Base-by-base conservation (phyloP, 2,329 filamentous ascomycete species). In the Colletotrichum musicola region DNA sequence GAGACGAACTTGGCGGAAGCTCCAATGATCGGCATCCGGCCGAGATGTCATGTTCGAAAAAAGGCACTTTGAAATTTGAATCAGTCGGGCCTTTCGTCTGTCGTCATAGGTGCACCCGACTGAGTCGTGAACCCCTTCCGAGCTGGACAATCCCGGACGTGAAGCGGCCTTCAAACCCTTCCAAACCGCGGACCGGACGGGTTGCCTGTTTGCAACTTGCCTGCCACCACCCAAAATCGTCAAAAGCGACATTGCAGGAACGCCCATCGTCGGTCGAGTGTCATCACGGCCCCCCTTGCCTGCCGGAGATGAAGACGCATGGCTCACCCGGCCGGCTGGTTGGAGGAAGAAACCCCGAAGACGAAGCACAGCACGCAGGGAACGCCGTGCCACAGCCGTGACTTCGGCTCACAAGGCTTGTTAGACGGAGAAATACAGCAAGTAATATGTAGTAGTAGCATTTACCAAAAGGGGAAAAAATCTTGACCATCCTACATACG, bases 121-220 rank as follows among this genome's bases (percentile, higher is more conserved):
- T 68, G 65, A 68, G 46, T 68, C 65, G 65, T 56, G 22, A 59
- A 60, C 62, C 18, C 40, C 18, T 55, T 65, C 61, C 49, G 49
- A 47, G 42, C 35, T 60, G 62, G 49, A 55, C 55, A 35, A 68
- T 65, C 65, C 65, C 55, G 62, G 65, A 55, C 54, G 55, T 65
- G 65, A 65, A 49, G 62, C 65, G 55, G 44, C 54, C 65, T 68
- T 65, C 65, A 65, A 68, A 65, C 62, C 65, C 54, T 55, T 68
- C 60, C 65, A 65, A 68, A 65, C 62, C 65, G 38, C 55, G 55
- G 30, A 42, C 27, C 20, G 40, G 55, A 65, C 35, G 57, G 38
- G 22, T 25, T 55, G 38, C 55, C 55, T 65, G 55, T 49, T 42
- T 35, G 30, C 30, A 7, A 35, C 7, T 7, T 35, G 30, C 30